phyloP scores from a whole-genome alignment of 306 rosid genomes.

The Astragalus glycyphyllos region DNA sequence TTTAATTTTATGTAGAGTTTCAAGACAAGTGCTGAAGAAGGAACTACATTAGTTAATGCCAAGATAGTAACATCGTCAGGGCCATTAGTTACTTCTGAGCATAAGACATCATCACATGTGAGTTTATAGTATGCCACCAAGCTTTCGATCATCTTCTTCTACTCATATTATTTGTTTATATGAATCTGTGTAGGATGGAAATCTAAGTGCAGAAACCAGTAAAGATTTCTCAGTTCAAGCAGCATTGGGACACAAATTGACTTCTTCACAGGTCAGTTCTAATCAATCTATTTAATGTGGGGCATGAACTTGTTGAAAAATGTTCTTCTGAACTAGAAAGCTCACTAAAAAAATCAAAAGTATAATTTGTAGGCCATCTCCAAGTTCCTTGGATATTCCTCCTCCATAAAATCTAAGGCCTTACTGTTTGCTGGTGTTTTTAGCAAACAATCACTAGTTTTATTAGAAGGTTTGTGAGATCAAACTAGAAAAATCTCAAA shows the following conservation, averaged over 20 bases:
- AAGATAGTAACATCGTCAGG: background rate
- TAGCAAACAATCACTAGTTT: no score
- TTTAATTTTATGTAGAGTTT: background rate
- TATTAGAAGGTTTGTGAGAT: no score
- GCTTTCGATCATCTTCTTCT: background rate
- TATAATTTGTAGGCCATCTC: no score
- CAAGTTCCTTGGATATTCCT: no score
- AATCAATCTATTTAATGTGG: background rate
- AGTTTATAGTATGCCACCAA: background rate
- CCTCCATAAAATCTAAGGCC: no score
- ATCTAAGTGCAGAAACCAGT: background rate
- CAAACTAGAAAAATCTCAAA: no score
- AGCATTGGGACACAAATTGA: background rate
- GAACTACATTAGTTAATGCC: background rate
- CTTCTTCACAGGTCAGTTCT: background rate
- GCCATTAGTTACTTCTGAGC: background rate
- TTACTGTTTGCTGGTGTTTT: no score
- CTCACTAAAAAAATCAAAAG: no score
- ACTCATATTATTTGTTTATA: background rate
- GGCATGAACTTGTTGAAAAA: no score
- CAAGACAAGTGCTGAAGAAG: background rate
- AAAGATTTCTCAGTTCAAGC: background rate
- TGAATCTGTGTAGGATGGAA: slow-evolving; percentile 4
- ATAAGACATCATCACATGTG: background rate
- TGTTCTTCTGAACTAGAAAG: no score